Percentiles rank a stretch among this genome's conserved stretches.
Conservation (phyloP, 441 rosid species). For the Populus hybrid region DNA sequence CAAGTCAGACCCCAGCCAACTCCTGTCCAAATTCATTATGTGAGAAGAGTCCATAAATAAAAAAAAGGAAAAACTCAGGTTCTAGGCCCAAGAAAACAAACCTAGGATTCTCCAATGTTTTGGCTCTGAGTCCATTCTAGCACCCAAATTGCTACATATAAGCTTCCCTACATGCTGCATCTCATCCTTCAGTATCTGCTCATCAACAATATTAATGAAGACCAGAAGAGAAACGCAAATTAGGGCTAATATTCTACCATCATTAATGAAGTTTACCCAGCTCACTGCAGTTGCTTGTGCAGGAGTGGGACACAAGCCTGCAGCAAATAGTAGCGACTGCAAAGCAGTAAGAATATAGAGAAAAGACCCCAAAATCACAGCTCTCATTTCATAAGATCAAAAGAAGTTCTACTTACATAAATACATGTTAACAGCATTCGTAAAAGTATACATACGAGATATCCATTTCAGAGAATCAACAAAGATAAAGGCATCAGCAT, state of each 20-base stretch:
- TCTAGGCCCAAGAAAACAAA: conserved; percentile 26
- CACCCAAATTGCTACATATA: conserved; percentile 90
- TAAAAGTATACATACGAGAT: too few relatives aligned
- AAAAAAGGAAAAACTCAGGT: background rate
- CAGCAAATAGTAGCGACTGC: conserved; percentile 98
- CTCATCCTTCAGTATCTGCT: conserved; percentile 86
- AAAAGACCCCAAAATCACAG: conserved; percentile 17
- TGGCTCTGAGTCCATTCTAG: conserved; percentile 98
- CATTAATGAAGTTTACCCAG: conserved; percentile 63
- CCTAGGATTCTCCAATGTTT: conserved; percentile 91
- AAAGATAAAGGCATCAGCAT: background rate
- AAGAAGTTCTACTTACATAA: background rate
- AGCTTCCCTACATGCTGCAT: conserved; percentile 97
- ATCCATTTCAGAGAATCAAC: background rate
- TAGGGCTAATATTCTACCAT: background rate
- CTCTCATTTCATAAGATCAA: background rate
- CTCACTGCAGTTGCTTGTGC: conserved; percentile 98
- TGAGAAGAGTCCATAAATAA: background rate
- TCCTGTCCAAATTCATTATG: conserved; percentile 5
- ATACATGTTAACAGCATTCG: background rate
- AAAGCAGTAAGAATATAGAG: conserved; percentile 44
- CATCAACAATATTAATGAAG: conserved; percentile 15
- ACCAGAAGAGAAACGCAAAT: background rate
- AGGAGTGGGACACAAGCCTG: conserved; percentile 92
- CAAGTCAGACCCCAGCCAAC: conserved; percentile 20